Conservation (phyloP, 73 alveolate species). For the Tetrahymena malaccensis region DNA sequence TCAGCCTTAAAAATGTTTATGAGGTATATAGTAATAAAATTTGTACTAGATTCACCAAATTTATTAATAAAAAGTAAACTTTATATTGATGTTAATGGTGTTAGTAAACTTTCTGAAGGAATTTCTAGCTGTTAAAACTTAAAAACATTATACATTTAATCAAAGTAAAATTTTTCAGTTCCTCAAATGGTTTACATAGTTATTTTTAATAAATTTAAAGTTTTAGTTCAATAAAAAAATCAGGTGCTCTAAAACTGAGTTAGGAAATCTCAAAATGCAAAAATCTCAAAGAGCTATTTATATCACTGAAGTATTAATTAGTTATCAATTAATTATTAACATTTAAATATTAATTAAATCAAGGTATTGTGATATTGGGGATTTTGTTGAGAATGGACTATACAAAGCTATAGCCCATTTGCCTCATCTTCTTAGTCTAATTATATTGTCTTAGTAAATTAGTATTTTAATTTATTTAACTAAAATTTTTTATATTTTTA, state of each 20-base stretch:
- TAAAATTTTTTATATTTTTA: too few species aligned
- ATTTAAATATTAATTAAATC: too few species aligned
- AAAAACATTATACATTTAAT: too few species aligned
- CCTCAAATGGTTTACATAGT: too few species aligned
- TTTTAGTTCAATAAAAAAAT: background rate
- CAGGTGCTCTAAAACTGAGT: background rate
- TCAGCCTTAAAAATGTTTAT: background rate
- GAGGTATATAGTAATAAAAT: background rate
- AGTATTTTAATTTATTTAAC: too few species aligned
- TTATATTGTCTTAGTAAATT: background rate
- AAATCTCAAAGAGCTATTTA: background rate
- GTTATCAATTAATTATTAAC: too few species aligned
- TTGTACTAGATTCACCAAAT: too few species aligned
- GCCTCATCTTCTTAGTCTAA: background rate
- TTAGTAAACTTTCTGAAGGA: background rate
- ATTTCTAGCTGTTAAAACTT: background rate
- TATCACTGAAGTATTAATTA: background rate
- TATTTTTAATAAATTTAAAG: background rate
- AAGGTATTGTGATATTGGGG: background rate
- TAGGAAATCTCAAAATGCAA: background rate
- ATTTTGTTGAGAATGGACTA: background rate
- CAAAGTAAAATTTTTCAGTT: background rate
- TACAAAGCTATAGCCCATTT: background rate
- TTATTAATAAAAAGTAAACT: background rate
- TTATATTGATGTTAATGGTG: background rate